These are phyloP conservation scores for Immersiporthe knoxdaviesiana DNA, from an alignment of 2,329 filamentous ascomycete species.

Conservation along the genomic window DNA sequence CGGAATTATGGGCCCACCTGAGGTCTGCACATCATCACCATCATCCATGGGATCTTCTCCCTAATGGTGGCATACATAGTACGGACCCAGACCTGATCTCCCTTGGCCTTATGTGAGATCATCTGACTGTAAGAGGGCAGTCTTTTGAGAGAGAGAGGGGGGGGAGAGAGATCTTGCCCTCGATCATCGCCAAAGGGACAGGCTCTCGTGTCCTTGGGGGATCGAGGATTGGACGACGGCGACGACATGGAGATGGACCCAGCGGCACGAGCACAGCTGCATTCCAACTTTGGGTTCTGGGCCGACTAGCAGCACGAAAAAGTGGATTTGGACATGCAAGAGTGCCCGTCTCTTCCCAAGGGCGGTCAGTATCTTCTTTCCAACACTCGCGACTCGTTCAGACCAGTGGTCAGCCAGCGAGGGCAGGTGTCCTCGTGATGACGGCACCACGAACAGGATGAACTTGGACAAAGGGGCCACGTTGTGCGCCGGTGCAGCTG, in stretches of 20 bases:
- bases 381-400: neutral
- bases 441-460: slow-evolving; percentile 11
- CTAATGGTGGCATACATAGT: neutral
- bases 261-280: slow-evolving; percentile 2
- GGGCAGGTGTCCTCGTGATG: slow-evolving; percentile 15
- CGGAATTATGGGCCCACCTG: slow-evolving; percentile 1
- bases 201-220: neutral
- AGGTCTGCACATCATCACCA: slow-evolving; percentile 9
- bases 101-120: neutral
- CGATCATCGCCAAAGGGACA: neutral
- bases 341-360: slow-evolving; percentile 9
- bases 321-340: slow-evolving; percentile 21
- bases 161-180: neutral
- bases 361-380: slow-evolving; percentile 19
- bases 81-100: neutral
- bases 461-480: slow-evolving; percentile 23
- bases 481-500: slow-evolving; percentile 24
- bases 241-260: neutral
- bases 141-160: no score
- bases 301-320: slow-evolving; percentile 11
- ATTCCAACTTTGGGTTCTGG: slow-evolving; percentile 9
- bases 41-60: neutral
- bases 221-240: neutral
- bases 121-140: neutral
- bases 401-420: slow-evolving; percentile 5